Conservation (phyloP, 1,284 basidiomycete species). For the Heterobasidion occidentale region DNA sequence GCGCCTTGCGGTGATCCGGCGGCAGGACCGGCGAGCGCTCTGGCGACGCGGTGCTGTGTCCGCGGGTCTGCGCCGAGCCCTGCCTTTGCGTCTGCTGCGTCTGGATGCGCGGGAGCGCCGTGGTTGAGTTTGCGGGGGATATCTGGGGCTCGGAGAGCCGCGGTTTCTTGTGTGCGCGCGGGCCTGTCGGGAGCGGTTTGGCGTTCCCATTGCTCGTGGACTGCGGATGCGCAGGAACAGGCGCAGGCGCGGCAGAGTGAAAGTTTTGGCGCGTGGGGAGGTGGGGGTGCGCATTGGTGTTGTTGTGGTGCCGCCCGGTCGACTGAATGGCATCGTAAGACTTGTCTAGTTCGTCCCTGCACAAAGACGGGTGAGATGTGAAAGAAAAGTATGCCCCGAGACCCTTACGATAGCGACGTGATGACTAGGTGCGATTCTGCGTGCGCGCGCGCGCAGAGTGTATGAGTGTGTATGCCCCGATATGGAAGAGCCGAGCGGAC, state of each 20-base stretch:
- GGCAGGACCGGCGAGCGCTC: constrained; percentile 34
- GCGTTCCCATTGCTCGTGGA: constrained; percentile 23
- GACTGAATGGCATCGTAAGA: constrained; percentile 52
- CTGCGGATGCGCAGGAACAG: constrained; percentile 12
- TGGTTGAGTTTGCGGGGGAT: constrained; percentile 30
- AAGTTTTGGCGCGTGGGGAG: constrained; percentile 29
- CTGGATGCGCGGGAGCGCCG: constrained; percentile 15
- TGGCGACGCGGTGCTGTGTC: constrained; percentile 16
- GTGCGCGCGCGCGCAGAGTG: constrained; percentile 1
- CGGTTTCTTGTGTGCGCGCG: constrained; percentile 69
- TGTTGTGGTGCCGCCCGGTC: constrained; percentile 27
- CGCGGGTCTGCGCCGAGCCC: constrained; percentile 15
- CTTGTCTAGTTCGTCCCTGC: constrained; percentile 57
- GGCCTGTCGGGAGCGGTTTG: constrained; percentile 66
- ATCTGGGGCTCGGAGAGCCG: constrained; percentile 51
- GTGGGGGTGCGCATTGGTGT: constrained; percentile 30
- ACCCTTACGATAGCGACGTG: constrained; percentile 58
- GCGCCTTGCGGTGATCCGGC: constrained; percentile 23
- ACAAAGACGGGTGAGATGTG: neutral
- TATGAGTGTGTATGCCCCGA: constrained; percentile 3
- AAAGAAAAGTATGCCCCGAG: neutral
- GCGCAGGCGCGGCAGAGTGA: constrained; percentile 6
- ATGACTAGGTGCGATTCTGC: constrained; percentile 71
- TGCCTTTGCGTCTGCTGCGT: constrained; percentile 13
- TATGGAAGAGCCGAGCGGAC: constrained; percentile 2